phyloP scores from a whole-genome alignment of 768 basidiomycete genomes.

The Rhodotorula taiwanensis region DNA sequence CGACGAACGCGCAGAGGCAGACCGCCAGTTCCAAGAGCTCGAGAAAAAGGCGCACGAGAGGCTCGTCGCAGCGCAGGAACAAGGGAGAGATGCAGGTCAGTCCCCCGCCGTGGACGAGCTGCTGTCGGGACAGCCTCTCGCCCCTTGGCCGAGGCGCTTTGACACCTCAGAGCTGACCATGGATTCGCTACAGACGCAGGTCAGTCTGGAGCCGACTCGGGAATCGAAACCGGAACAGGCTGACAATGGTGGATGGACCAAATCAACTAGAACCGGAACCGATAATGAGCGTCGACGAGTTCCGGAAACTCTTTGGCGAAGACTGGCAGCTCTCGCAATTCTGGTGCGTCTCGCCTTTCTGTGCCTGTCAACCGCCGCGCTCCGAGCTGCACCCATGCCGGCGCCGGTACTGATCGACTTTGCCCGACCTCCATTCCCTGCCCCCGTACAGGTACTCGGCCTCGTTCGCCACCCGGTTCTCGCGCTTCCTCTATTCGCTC shows the following conservation, averaged over 20 bases:
- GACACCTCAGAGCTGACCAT: neutral
- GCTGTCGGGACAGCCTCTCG: too few relatives aligned
- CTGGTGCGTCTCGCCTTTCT: neutral
- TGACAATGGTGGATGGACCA: too few relatives aligned
- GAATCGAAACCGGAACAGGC: too few relatives aligned
- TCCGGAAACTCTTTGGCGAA: conserved; percentile 22
- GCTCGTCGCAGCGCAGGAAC: conserved; percentile 3
- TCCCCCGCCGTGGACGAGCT: too few relatives aligned
- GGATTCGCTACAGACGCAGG: too few relatives aligned
- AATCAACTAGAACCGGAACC: conserved; percentile 13
- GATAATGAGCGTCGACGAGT: conserved; percentile 38
- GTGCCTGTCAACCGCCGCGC: too few relatives aligned
- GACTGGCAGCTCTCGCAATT: conserved; percentile 6
- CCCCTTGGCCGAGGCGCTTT: too few relatives aligned
- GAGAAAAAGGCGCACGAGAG: conserved; percentile 25
- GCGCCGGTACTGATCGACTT: neutral
- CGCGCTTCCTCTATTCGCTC: conserved; percentile 31
- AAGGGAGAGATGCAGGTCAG: neutral
- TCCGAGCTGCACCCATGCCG: neutral
- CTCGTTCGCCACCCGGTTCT: conserved; percentile 33
- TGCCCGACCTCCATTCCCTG: neutral
- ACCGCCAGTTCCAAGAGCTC: conserved; percentile 31
- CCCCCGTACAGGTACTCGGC: conserved; percentile 36
- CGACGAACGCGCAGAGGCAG: conserved; percentile 27
- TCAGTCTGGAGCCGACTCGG: too few relatives aligned